These are phyloP conservation scores for Ammopiptanthus mongolicus DNA, from an alignment of 306 rosid genomes.

Conservation along the genomic window DNA sequence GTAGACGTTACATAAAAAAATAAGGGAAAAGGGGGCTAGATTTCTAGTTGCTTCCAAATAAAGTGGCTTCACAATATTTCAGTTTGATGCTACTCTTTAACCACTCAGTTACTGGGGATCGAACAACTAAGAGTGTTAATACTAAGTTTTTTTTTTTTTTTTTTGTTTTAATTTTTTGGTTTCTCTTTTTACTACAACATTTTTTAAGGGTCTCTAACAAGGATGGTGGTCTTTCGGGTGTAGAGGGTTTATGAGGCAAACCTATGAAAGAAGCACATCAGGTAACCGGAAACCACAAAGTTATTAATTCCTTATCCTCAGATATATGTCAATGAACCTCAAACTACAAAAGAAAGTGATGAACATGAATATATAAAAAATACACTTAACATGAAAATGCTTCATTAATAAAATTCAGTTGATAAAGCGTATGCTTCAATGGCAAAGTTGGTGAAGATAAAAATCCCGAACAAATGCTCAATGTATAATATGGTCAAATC, in stretches of 20 bases:
- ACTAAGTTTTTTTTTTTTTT: too few relatives aligned
- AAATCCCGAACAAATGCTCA: background rate
- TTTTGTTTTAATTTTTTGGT: too few relatives aligned
- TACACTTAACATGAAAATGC: background rate
- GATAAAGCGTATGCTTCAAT: background rate
- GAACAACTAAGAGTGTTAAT: background rate
- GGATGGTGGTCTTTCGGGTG: too few relatives aligned
- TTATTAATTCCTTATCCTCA: background rate
- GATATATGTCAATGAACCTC: background rate
- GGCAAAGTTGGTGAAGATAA: background rate
- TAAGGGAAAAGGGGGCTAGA: background rate
- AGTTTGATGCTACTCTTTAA: background rate
- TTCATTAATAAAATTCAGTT: background rate
- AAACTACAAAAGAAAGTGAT: background rate
- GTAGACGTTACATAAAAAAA: background rate
- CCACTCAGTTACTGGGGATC: background rate
- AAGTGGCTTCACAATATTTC: background rate
- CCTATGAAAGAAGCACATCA: background rate
- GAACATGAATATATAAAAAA: background rate
- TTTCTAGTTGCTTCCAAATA: background rate
- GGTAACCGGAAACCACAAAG: background rate
- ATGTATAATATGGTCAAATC: background rate
- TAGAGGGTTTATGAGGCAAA: background rate
- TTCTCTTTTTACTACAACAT: too few relatives aligned
- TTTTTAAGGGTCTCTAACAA: too few relatives aligned